These are phyloP conservation scores for Arabis hirsuta DNA, from an alignment of 345 rosid genomes.

Conservation along the genomic window DNA sequence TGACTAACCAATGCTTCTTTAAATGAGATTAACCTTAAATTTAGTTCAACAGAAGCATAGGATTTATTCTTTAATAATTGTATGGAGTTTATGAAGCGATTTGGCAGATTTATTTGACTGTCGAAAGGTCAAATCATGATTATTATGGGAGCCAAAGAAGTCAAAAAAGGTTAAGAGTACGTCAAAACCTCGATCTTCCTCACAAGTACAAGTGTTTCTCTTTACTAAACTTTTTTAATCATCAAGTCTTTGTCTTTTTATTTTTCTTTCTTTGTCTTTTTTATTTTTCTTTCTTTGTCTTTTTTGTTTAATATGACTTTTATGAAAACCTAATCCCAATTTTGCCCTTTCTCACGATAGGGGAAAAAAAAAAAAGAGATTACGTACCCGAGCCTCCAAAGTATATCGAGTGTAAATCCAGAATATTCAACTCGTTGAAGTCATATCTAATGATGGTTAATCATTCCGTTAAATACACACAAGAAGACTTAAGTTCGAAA, in stretches of 20 bases:
- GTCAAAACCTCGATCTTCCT: slow-evolving; percentile 46
- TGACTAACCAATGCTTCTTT: not conserved
- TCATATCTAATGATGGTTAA: slow-evolving; percentile 44
- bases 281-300: not conserved
- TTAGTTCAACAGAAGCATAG: not conserved
- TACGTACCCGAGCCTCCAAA: slow-evolving; percentile 40
- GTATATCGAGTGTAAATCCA: slow-evolving; percentile 35
- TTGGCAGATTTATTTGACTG: slow-evolving; percentile 52
- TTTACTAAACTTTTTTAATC: slow-evolving; percentile 31
- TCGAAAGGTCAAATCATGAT: slow-evolving; percentile 48
- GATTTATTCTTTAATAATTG: not conserved
- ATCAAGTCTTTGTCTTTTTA: slow-evolving; percentile 19
- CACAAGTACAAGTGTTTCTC: slow-evolving; percentile 41
- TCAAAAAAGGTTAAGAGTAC: slow-evolving; percentile 43
- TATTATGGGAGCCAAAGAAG: slow-evolving; percentile 41
- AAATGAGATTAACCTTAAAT: not conserved
- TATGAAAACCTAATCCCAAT: slow-evolving; percentile 10
- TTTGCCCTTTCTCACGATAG: not conserved
- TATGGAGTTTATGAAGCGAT: slow-evolving; percentile 14
- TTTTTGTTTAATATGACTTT: slow-evolving; percentile 26
- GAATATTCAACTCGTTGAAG: slow-evolving; percentile 35
- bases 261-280: not conserved
- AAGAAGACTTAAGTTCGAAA: slow-evolving; percentile 27
- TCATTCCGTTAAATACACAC: slow-evolving; percentile 41
- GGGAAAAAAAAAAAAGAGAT: slow-evolving; percentile 12